Conservation (phyloP, 257 asterid genomes). For the Euphrasia confusa region DNA sequence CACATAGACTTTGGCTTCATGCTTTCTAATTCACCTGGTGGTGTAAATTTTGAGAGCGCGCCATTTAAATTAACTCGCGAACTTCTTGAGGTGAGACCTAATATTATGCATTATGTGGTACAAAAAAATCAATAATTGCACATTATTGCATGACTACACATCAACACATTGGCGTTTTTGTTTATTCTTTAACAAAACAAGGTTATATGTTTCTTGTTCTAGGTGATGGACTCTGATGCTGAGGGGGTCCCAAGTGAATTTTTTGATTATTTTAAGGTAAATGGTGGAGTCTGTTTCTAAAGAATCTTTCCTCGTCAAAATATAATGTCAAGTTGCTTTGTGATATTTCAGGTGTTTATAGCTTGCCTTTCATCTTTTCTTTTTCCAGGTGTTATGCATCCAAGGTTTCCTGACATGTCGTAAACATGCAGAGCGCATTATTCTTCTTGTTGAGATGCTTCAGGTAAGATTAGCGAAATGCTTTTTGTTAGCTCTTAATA, state of each 20-base stretch:
- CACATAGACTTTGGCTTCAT: conserved; percentile 99
- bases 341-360: conserved; percentile 19
- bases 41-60: conserved; percentile 99
- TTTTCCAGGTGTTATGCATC: conserved; percentile 63
- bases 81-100: conserved; percentile 77
- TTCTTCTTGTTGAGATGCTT: conserved; percentile 97
- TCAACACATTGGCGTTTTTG: conserved; percentile 8
- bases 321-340: conserved; percentile 4
- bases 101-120: neutral
- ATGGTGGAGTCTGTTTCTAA: conserved; percentile 11
- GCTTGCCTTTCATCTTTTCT: neutral
- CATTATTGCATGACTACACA: conserved; percentile 1
- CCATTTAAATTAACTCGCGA: conserved; percentile 98
- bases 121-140: conserved; percentile 10
- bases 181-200: conserved; percentile 1
- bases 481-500: neutral
- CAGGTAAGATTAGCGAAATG: conserved; percentile 43
- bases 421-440: conserved; percentile 93
- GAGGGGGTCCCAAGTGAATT: conserved; percentile 99
- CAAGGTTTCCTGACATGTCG: conserved; percentile 96
- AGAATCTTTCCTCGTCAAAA: neutral
- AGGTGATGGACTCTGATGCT: conserved; percentile 99
- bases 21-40: conserved; percentile 99
- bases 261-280: conserved; percentile 92
- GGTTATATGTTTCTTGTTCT: conserved; percentile 27